Conservation (phyloP, 495 filamentous ascomycete genomes). For the Astrothelium subdiscretum region DNA sequence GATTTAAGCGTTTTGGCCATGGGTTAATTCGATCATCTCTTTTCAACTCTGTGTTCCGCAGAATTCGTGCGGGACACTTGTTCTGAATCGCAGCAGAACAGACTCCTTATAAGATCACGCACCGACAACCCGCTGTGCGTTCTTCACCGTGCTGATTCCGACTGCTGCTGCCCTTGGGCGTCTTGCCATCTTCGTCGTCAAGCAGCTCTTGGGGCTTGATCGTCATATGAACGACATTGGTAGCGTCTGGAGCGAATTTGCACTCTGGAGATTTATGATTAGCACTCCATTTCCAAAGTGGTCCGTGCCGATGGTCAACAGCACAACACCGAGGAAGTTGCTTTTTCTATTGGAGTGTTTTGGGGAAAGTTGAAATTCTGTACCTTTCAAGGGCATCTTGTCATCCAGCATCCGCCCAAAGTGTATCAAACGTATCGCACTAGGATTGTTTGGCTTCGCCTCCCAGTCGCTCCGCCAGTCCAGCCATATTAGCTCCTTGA, state of each 20-base stretch:
- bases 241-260: constrained; percentile 49
- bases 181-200: constrained; percentile 80
- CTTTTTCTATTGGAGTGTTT: too few relatives aligned
- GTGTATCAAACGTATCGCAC: constrained; percentile 74
- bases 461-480: constrained; percentile 93
- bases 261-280: not conserved
- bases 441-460: constrained; percentile 65
- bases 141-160: constrained; percentile 43
- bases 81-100: constrained; percentile 8
- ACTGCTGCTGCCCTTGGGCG: constrained; percentile 52
- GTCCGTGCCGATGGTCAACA: too few relatives aligned
- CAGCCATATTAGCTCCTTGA: constrained; percentile 83
- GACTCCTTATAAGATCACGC: constrained; percentile 63
- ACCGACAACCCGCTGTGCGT: constrained; percentile 58
- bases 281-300: too few relatives aligned
- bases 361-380: not conserved
- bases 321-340: too few relatives aligned
- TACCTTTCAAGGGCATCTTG: constrained; percentile 67
- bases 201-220: constrained; percentile 78
- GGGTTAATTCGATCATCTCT: not conserved
- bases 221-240: constrained; percentile 90
- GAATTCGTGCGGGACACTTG: too few relatives aligned
- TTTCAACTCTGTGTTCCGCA: too few relatives aligned
- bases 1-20: not conserved
- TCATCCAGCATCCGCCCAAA: constrained; percentile 84